Evolutionary conservation across 192 early-diverging fungal species (phyloP), one percentile per base, ranked within the genome.

Genomic region (Podila minutissima): DNA sequence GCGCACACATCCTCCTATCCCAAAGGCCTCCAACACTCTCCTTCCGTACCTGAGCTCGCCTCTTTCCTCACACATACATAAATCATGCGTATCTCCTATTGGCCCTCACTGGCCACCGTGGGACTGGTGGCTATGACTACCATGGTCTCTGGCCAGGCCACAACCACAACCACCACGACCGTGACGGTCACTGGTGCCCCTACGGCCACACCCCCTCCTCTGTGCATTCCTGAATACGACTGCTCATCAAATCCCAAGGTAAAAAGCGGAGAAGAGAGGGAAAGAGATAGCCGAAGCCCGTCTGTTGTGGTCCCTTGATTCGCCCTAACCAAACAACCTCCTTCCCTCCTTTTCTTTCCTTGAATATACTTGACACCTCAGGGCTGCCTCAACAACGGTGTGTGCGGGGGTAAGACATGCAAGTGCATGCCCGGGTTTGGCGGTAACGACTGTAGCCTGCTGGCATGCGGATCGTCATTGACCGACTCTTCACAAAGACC

Each of bases 321-420:
- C 24, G 5, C 22, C 9, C 22, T 26, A 5, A 53, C 17, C 7
- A 6, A 33, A 24, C 62, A n/a, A 29, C 15, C 33, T 7, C 33
- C 13, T 35, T 62, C 35, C 9, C 7, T 37, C 35, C 35, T 8
- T 37, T 32, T 37, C 62, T 10, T 63, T 20, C 49, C 26, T 31
- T 33, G 19, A n/a, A 35, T 29, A 24, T 17, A 29, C 28, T 10
- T 29, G 31, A 11, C 20, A 38, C 22, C 10, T 62, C 46, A 79
- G 76, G 76, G 76, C 5, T 79, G 76, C 59, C 55, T 79, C 28
- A 79, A 79, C 31, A 69, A 66, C 24, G 76, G 76, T 32, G 48
- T 64, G 0, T 79, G 76, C 33, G 26, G 59, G 12, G 62, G 46
- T 61, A 72, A 68, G 0, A 35, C 53, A 0, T 79, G 76, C 31